Base-by-base conservation (phyloP, 2,329 filamentous ascomycete species). In the Trichoderma koningiopsis region DNA sequence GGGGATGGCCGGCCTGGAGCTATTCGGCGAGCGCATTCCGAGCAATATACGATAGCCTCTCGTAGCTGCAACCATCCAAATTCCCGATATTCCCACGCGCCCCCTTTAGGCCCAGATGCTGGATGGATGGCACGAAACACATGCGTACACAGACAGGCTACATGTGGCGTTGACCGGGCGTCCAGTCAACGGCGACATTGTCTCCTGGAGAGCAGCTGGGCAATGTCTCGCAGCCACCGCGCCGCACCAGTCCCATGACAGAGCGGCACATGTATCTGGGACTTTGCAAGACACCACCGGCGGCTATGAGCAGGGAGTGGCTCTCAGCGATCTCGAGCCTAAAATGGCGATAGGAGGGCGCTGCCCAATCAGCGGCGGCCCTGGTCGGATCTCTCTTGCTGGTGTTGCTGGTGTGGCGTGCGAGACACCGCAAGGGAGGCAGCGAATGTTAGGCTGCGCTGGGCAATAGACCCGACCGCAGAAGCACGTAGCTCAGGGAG, bases 171-270 rank as follows among this genome's bases (percentile, higher is more conserved):
- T 53, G 56, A 31, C 29, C 43, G 31, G 57, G 57, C 65, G 47
- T 47, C 65, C 65, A 68, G 65, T 61, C 43, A 60, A 61, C 57
- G 57, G 65, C 33, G 40, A 24, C 33, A 52, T 37, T 61, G 56
- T 52, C 56, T 68, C 49, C 19, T 11, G n/a, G 58, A 63, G 58
- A 33, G 49, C 66, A 68, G 47, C 66, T 68, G 66, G 35, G 66
- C 66, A 68, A 68, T 68, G 66, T 68, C 66, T 68, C 66, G 66
- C 66, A 63, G 66, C 58, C 66, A 63, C 66, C 63, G 27, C 16
- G 37, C 35, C 33, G 55, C 40, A 19, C 63, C 66, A 68, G 66
- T 68, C 66, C 58, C 66, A 62, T 68, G 66, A 68, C 58, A 62
- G 66, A 47, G 62, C 66, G 57, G 57, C 56, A 68, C 57, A 61